Base-by-base conservation (phyloP, 192 early-diverging fungal genomes). In the Helicostylum pulchrum region DNA sequence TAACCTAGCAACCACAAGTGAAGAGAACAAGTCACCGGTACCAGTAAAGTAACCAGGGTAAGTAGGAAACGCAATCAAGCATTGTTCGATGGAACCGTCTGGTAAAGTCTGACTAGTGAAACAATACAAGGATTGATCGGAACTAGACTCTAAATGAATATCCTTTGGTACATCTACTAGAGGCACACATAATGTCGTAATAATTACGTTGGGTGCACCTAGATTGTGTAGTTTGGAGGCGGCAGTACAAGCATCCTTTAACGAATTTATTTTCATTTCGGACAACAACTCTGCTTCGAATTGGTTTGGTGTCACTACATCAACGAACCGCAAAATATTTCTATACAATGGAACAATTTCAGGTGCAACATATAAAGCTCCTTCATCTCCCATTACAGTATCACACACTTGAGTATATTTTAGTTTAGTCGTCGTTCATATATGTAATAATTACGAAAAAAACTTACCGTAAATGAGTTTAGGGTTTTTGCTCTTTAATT, bases 381-480 rank as follows among this genome's bases (percentile, higher is more conserved):
- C 89, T 62, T 94, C 82, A 70, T 97, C 95, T 39, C 95, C 95
- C 77, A 95, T 84, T 4, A 96, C 94, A 3, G 95, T 90, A 74
- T 97, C 94, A 6, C 55, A 20, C 1, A 57, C 10, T 17, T 39
- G 3, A 4, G 11, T 39, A 3, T 7, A 0, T 57, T 34, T 19
- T 34, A 42, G 10, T 21, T 57, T 23, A 42, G 19, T 2, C 26
- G 2, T 26, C n/a, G n/a, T n/a, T n/a, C n/a, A n/a, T 32, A 30
- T 55, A 55, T 20, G 42, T 57, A 57, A 42, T 19, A 57, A 20
- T 12, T 57, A 34, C 5, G 0, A 17, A 1, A 52, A 52, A 4
- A 48, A 48, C 48, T 62, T 75, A 90, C 88, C 81, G 52, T 78
- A 87, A 17, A 77, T 70, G 0, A 85, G 46, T 8, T 70, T 59